Base-by-base conservation (phyloP, 371 early-diverging fungal species). In the Mortierella sp. region DNA sequence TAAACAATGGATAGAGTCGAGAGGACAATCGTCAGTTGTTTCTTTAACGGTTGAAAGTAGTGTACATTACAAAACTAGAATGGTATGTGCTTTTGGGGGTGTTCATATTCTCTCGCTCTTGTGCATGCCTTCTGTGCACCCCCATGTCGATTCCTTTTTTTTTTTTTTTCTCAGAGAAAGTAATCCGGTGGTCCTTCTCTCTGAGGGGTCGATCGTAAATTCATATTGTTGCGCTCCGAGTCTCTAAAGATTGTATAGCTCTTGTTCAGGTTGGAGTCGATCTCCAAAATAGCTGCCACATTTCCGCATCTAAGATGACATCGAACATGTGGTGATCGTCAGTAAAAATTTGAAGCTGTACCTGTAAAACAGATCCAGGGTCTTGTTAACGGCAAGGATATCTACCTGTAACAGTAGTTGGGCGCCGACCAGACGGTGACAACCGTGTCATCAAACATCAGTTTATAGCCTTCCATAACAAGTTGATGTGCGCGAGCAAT, bases 371-470 rank as follows among this genome's bases (percentile, higher is more conserved):
- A 24, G 38, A 16, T 14, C 16, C 50, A 38, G 42, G 9, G 16
- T 26, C 2, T 38, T 14, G 16, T 31, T 21, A 18, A 28, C 41
- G 7, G 3, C 50, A 2, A 50, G 28, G 41, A 26, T 30, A 39
- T 21, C 23, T 46, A 84, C 84, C 87, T 62, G 78, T 99, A 99
- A 78, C 99, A 99, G 80, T 99, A 99, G 82, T 99, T 99, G 46
- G 99, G 99, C 21, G 99, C 99, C 10, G 95, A 95, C 95, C 99
- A 99, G 2, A 99, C 97, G 7, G 99, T 99, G 13, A 99, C 99
- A 47, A 98, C 89, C 2, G 91, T 93, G 38, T 95, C 90, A 56
- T 97, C 94, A 85, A 98, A 98, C 95, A 96, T 95, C 26, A 90
- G 82, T 78, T 95, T 94, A 67, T 92, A 98, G 9, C 99, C 99